Evolutionary conservation across 495 filamentous ascomycete genomes (phyloP), one percentile per base, ranked within the genome.

Genomic region (Terfezia boudieri): DNA sequence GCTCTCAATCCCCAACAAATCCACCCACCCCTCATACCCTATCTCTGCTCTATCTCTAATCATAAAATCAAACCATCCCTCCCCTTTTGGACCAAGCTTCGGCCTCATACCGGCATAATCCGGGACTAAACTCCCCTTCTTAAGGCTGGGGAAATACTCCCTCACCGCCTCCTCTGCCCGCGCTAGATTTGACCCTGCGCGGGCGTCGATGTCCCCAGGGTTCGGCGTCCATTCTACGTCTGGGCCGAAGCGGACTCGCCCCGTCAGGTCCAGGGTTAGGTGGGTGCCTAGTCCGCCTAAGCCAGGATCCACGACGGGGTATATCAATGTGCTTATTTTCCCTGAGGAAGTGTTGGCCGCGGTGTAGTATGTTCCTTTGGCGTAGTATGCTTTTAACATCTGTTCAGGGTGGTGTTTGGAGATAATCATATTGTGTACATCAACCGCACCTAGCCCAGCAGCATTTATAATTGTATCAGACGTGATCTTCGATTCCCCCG

Each of bases 361-460:
- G 36, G 83, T 85, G 70, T 89, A 95, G 70, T 98, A 98, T 10
- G 85, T 87, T 0, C 90, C 90, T 70, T 96, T 98, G 32, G 89
- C 90, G 68, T 83, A 98, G 67, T 76, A 82, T 4, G 84, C 75
- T 11, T 67, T 74, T 14, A 70, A 66, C 52, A 79, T 78, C 0
- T 76, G 69, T 5, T 68, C 69, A 0, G 61, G 32, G 0, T 46
- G 14, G 17, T 14, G 41, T 4, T 46, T 20, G 41, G 84, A 83
- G 0, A 89, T 73, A 32, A 98, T 74, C 71, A 85, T 78, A 67
- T 98, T 98, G 55, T 80, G 82, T 22, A 96, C 71, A 10, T 64
- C 67, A 43, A 83, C 81, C 9, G 90, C 85, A 49, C 72, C 75
- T 16, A 93, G 76, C 0, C 90, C 90, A 0, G 87, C 89, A 9